phyloP scores from a whole-genome alignment of 345 rosid species.

The Physaria fendleri region DNA sequence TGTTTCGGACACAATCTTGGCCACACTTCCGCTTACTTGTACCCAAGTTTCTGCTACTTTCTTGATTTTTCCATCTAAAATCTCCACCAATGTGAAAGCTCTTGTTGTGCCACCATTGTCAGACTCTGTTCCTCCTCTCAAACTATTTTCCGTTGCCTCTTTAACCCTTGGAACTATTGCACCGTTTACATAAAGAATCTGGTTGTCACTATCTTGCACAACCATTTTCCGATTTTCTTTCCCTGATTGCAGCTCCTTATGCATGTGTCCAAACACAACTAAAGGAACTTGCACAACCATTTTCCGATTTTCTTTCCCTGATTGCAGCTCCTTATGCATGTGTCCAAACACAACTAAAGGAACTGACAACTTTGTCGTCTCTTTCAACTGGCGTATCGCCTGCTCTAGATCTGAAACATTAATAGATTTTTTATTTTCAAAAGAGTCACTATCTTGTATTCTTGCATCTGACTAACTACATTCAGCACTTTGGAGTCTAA shows the following conservation, averaged over 20 bases:
- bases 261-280: constrained; percentile 92
- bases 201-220: constrained; percentile 39
- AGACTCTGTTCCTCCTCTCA: constrained; percentile 6
- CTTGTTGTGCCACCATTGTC: constrained; percentile 42
- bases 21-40: constrained; percentile 39
- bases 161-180: constrained; percentile 77
- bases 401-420: constrained; percentile 59
- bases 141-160: not conserved
- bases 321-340: constrained; percentile 76
- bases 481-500: not conserved
- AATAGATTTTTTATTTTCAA: not conserved
- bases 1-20: constrained; percentile 47
- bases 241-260: constrained; percentile 58
- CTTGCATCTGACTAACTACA: not conserved
- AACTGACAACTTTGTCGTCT: constrained; percentile 31
- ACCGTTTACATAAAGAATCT: constrained; percentile 59
- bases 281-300: constrained; percentile 65
- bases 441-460: not conserved
- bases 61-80: constrained; percentile 46
- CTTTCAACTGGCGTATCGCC: constrained; percentile 58
- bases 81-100: constrained; percentile 64
- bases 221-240: constrained; percentile 68
- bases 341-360: constrained; percentile 82
- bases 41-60: constrained; percentile 74
- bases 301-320: constrained; percentile 56